Base-by-base conservation (phyloP, 345 rosid genomes). In the Corchorus olitorius region DNA sequence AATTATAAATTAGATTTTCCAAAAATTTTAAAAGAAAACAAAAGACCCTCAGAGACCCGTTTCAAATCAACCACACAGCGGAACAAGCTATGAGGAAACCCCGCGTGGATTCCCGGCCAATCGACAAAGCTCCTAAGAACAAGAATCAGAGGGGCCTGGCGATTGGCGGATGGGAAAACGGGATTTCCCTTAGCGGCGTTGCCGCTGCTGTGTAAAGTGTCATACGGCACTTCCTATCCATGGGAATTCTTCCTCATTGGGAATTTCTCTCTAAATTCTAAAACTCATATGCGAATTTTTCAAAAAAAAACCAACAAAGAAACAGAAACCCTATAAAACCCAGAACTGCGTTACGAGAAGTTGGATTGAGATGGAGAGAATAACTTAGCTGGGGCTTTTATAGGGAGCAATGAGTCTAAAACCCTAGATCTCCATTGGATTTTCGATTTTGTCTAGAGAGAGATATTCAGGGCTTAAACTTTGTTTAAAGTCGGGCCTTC, bases 161-260 rank as follows among this genome's bases (percentile, higher is more conserved):
- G 70, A 72, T 1, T 56, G 77, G 77, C 17, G 72, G 65, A 65
- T 52, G 73, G 81, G 70, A 70, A 78, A 2, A 13, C 76, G 63
- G 46, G 74, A 64, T 65, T 27, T 20, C 74, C 81, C 45, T 70
- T 12, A 65, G 65, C 49, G 58, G 34, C 70, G 77, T 76, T 70
- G 77, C 80, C 79, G 83, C 80, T 72, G 81, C 74, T 82, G 82
- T 15, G 78, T 81, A 75, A 73, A 83, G 88, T 83, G 92, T 86
- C 92, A 88, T 86, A 88, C 92, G 87, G 88, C 92, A 86, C 92
- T 88, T 85, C 90, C 90, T 88, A 88, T 88, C 85, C 67, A 7
- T 61, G 89, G 91, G 89, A 77, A 6, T 62, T 75, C 81, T 86
- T 85, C 87, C 78, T 87, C 87, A 87, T 55, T 16, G 83, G 85